phyloP scores from a whole-genome alignment of 305 asterid genomes.

The Fraxinus albicans region DNA sequence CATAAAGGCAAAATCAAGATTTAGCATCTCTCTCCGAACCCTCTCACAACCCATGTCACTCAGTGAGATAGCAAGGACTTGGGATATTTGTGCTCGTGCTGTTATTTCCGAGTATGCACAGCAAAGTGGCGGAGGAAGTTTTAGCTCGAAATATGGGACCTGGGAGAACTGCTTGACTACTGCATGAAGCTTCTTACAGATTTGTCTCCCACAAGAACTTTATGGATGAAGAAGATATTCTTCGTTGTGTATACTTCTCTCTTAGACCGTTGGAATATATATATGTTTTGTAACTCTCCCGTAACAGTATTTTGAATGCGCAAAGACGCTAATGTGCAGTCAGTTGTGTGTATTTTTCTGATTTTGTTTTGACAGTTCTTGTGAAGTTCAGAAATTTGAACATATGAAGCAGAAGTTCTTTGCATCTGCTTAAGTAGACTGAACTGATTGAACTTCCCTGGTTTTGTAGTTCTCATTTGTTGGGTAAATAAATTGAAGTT shows the following conservation, averaged over 20 bases:
- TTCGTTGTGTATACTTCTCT: not conserved
- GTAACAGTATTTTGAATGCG: not conserved
- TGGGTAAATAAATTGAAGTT: not conserved
- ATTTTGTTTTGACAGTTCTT: not conserved
- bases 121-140: conserved; percentile 85
- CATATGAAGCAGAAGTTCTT: not conserved
- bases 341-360: not conserved
- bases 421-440: not conserved
- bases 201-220: not conserved
- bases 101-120: conserved; percentile 75
- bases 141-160: conserved; percentile 85
- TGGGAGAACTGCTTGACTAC: conserved; percentile 78
- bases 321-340: not conserved
- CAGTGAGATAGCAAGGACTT: conserved; percentile 76
- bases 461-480: not conserved
- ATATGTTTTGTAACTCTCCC: not conserved
- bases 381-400: not conserved
- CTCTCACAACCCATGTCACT: conserved; percentile 86
- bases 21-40: conserved; percentile 71
- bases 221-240: not conserved
- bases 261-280: not conserved
- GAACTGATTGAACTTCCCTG: not conserved
- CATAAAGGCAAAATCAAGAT: conserved; percentile 71
- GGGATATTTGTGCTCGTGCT: conserved; percentile 88
- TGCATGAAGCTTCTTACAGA: conserved; percentile 9